phyloP scores from a whole-genome alignment of 73 alveolate genomes.

The Tetrahymena malaccensis region DNA sequence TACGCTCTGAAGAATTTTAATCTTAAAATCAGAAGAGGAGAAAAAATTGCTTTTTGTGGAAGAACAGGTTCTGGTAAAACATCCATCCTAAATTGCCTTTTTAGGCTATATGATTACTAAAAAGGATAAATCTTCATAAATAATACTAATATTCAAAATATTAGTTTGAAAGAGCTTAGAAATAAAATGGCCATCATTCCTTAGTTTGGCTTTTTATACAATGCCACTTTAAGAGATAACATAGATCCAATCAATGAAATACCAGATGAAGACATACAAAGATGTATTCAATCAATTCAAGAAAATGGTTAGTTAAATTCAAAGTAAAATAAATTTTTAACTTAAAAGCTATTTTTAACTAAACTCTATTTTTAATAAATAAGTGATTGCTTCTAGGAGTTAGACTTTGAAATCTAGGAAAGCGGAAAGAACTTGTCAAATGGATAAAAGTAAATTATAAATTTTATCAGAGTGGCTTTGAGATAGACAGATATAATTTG shows the following conservation, averaged over 20 bases:
- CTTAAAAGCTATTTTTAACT: background rate
- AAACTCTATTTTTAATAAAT: too few species aligned
- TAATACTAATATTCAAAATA: conserved; percentile 38
- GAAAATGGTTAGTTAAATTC: background rate
- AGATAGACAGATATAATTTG: background rate
- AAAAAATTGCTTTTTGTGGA: conserved; percentile 73
- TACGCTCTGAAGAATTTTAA: conserved; percentile 12
- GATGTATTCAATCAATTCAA: conserved; percentile 4
- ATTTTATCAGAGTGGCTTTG: background rate
- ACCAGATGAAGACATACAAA: conserved; percentile 42
- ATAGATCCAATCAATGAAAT: conserved; percentile 66
- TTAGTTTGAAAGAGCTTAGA: conserved; percentile 53
- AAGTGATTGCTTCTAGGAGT: background rate
- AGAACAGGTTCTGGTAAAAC: conserved; percentile 90
- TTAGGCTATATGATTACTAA: conserved; percentile 57
- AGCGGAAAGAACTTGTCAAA: background rate
- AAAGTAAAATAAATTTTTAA: background rate
- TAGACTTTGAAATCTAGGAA: background rate
- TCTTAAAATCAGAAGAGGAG: conserved; percentile 10
- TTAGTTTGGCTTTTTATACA: conserved; percentile 59
- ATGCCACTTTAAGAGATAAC: conserved; percentile 64
- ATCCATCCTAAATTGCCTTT: conserved; percentile 55
- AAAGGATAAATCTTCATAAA: conserved; percentile 39
- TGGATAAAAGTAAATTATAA: background rate
- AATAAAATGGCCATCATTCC: conserved; percentile 59